Percentiles rank a stretch among this genome's conserved stretches.
phyloP scores from a whole-genome alignment of 768 basidiomycete species.

The Lactarius deliciosus region DNA sequence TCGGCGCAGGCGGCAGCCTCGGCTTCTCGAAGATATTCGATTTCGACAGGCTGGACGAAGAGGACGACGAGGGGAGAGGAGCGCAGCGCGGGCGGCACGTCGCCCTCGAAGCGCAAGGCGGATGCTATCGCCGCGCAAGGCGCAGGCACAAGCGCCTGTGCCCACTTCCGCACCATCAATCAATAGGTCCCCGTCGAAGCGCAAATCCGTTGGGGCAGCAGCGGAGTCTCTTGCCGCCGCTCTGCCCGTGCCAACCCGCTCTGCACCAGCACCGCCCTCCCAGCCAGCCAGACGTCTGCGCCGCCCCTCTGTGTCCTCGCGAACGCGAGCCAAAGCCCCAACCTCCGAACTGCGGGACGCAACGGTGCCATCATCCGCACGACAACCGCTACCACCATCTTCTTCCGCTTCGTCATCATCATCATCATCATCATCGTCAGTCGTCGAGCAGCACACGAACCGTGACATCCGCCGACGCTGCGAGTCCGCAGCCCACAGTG shows the following conservation, averaged over 20 bases:
- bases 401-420: slow-evolving; percentile 26
- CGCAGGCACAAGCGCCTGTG: not conserved
- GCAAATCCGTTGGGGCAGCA: slow-evolving; percentile 33
- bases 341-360: slow-evolving; percentile 1
- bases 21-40: slow-evolving; percentile 81
- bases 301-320: slow-evolving; percentile 32
- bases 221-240: slow-evolving; percentile 15
- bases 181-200: slow-evolving; percentile 47
- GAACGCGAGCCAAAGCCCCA: slow-evolving; percentile 1
- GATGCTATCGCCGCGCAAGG: not conserved
- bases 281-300: slow-evolving; percentile 33
- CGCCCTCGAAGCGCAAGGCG: slow-evolving; percentile 37
- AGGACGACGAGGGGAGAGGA: slow-evolving; percentile 35
- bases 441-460: slow-evolving; percentile 10
- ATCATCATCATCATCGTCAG: not conserved
- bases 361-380: slow-evolving; percentile 21
- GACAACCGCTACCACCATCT: not conserved
- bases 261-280: slow-evolving; percentile 14
- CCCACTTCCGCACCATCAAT: not conserved
- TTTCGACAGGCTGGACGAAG: slow-evolving; percentile 42
- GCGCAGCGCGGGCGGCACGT: slow-evolving; percentile 34
- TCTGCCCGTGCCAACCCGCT: slow-evolving; percentile 31
- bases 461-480: not conserved
- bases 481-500: not conserved
- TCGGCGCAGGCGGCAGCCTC: slow-evolving; percentile 47